Evolutionary conservation across 345 rosid genomes (phyloP), one percentile per base, ranked within the genome.

Genomic region (Lepidium sativum): DNA sequence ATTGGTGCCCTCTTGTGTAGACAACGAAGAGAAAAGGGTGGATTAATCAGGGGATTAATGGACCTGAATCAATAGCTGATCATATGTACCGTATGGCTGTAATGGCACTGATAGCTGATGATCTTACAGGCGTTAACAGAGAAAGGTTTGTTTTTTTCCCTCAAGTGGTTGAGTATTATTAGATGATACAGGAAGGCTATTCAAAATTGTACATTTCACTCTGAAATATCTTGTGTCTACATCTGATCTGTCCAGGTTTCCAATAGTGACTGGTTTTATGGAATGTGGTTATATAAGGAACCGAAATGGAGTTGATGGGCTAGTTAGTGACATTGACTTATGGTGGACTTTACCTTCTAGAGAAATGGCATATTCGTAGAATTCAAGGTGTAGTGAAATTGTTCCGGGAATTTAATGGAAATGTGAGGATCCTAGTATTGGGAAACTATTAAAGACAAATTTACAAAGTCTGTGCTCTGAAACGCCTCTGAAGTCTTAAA

Each of bases 21-120:
- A 87, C 94, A 9, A 92, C 98, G 9, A 92, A 92, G 75, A 86
- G 98, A 68, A 82, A 87, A 65, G 98, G 97, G 49, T 92, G 98
- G 98, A 80, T 92, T 38, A 86, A 86, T 75, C 86, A 89, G 68
- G 98, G 85, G 51, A 82, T 92, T 15, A 78, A 79, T 50, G 84
- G 84, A 66, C 84, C 98, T 47, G 95, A 92, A 69, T 89, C 98
- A 3, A 84, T 92, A 60, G 88, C 96, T 42, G 97, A 89, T 78
- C 98, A 92, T 60, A 92, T 92, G 98, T 86, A 89, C 68, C 80
- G 96, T 48, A 92, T 89, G 98, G 83, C 96, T 62, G 70, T 92
- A 50, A 89, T 92, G 98, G 92, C 87, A 56, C 75, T 92, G 56
- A 82, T 89, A 43, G 86, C 86, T 42, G 83, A 77, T 50, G 95